Evolutionary conservation across 2,329 filamentous ascomycete genomes (phyloP), one percentile per base, ranked within the genome.

Genomic region (Cercospora zeina): DNA sequence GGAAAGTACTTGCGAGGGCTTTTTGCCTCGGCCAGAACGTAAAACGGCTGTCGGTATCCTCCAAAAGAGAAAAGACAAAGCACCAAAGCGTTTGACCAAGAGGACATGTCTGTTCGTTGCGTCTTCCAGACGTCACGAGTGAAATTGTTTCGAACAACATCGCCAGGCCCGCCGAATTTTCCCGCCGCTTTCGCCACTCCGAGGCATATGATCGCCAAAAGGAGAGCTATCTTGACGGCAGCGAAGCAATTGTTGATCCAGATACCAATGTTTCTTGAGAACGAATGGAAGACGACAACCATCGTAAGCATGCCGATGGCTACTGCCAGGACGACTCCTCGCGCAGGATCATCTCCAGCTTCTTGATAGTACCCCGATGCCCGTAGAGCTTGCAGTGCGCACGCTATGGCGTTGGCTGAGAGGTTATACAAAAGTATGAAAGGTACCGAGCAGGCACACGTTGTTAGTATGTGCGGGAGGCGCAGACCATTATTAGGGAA

Each of bases 181-280:
- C 67, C 67, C 30, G 66, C 70, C 49, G 66, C 67, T 50, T 68
- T 66, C 11, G 66, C 70, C 30, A 71, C 63, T 9, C 76, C 78
- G 19, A 76, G 69, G 8, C 79, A 74, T 45, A 79, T 73, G 53
- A 85, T 80, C 9, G 79, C 71, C 1, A 83, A 59, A 1, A 85
- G 75, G 1, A 83, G 77, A 50, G 74, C 67, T 2, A 83, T 70
- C 65, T 85, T 85, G 62, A 82, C 66, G 2, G 79, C 70, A 3
- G 82, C 82, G 33, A 85, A 73, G n/a, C 77, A 24, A 63, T 84
- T 84, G 68, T 82, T 83, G 24, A 84, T 67, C 21, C 75, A 68
- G 47, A 85, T 82, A 1, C 83, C 83, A 2, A 80, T 81, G 7
- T 77, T 73, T 27, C 83, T 74, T 47, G 80, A 83, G 30, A 74